Evolutionary conservation across 2,329 filamentous ascomycete species (phyloP).

Genomic region (Amylocarpus encephaloides): DNA sequence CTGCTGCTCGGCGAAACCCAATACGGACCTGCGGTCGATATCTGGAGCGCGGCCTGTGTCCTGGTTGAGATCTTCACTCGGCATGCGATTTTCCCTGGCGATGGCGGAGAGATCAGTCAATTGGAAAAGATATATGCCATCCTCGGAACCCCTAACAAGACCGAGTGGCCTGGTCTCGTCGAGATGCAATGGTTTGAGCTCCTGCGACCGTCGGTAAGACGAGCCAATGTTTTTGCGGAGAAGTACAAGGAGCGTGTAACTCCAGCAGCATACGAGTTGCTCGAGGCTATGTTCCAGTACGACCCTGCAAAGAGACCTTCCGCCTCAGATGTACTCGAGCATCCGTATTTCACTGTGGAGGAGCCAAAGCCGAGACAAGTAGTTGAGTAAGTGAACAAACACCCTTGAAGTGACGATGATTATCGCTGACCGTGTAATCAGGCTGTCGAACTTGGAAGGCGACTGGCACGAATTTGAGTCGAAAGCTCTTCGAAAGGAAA

Average conservation of each 20-base stretch:
- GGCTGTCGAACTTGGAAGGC: conserved; percentile 73
- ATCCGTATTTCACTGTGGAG: conserved; percentile 83
- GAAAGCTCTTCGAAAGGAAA: conserved; percentile 87
- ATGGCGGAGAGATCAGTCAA: conserved; percentile 92
- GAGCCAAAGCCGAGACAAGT: conserved; percentile 72
- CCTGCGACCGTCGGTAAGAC: conserved; percentile 68
- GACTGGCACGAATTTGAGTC: conserved; percentile 99
- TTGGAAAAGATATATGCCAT: conserved; percentile 94
- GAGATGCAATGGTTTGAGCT: conserved; percentile 98
- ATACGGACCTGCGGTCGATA: conserved; percentile 83
- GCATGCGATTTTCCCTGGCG: conserved; percentile 89
- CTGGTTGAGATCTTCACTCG: conserved; percentile 94
- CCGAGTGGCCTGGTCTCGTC: conserved; percentile 82
- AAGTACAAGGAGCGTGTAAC: conserved; percentile 75
- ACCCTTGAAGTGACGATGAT: conserved; percentile 22
- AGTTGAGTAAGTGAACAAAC: conserved; percentile 58
- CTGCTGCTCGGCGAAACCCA: conserved; percentile 85
- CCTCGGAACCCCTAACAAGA: conserved; percentile 77
- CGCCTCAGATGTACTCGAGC: conserved; percentile 75
- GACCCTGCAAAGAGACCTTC: conserved; percentile 79
- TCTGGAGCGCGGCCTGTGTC: conserved; percentile 97
- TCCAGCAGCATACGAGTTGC: conserved; percentile 73
- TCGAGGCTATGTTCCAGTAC: conserved; percentile 80
- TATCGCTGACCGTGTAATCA: not conserved
- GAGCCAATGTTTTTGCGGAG: conserved; percentile 70